Evolutionary conservation across 768 basidiomycete species (phyloP), one percentile per base, ranked within the genome.

Genomic region (Tubosaeta sp.): DNA sequence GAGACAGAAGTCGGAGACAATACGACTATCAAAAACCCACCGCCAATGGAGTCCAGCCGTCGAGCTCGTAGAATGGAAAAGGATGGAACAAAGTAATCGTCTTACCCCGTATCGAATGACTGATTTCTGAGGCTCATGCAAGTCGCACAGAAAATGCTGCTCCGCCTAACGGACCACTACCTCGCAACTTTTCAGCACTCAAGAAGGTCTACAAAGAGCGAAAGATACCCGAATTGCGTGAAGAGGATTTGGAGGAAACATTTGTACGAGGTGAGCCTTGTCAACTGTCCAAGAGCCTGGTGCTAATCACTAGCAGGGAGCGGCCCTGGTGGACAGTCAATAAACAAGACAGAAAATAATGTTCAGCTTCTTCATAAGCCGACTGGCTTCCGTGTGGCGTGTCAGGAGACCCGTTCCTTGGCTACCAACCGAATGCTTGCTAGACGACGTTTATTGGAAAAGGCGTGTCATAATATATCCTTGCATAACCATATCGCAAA

Each of bases 261-360:
- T 95, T 95, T 67, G 87, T 94, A 45, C 78, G 90, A 67, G 93
- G 93, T 88, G 46, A 62, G 66, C 72, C 57, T n/a, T 8, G 11
- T 42, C 25, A 43, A 11, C 21, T 19, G 7, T 42, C 32, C 13
- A n/a, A 27, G 29, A 47, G 39, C 45, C 19, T 22, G 48, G 51
- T 46, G 18, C n/a, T 58, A 25, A 64, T 50, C 44, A 29, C 10
- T 2, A 43, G 24, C 62, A 93, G 91, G 91, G 40, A 85, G 89
- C 63, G 94, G 92, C 16, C 92, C 93, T 54, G 94, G 94, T 25
- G 94, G 94, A n/a, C 94, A 97, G 76, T 93, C 91, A 24, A 85
- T 95, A 65, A 95, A 97, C 76, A 97, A 96, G 73, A 92, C 90
- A 53, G 80, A 86, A 74, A 84, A 94, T 69, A 88, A 90, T 63